phyloP scores from a whole-genome alignment of 139 green algal species.

The Spirogloea muscicola region DNA sequence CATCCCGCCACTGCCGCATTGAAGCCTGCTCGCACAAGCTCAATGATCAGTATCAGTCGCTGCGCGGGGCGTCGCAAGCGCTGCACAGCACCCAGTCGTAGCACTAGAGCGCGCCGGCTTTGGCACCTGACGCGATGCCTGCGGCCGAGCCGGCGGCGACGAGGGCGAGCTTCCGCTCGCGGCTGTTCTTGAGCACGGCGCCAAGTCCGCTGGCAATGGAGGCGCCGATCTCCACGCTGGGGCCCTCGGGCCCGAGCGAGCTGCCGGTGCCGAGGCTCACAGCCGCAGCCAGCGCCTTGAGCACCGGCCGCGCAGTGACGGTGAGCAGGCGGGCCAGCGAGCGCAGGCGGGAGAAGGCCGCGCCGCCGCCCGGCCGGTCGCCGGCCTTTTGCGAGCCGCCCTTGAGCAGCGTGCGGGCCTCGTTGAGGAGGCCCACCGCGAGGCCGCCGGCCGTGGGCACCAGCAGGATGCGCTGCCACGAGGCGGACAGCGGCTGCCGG shows the following conservation, averaged over 20 bases:
- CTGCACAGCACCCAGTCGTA: neutral
- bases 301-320: conserved; percentile 1
- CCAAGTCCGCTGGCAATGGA: conserved; percentile 63
- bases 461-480: conserved; percentile 32
- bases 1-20: conserved; percentile 86
- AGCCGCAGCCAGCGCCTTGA: conserved; percentile 59
- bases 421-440: conserved; percentile 28
- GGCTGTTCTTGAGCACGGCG: conserved; percentile 48
- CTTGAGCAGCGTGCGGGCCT: neutral
- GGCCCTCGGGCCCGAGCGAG: conserved; percentile 86
- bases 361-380: neutral
- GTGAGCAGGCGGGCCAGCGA: neutral
- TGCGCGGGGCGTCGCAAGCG: neutral
- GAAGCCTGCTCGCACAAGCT: conserved; percentile 82
- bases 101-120: neutral
- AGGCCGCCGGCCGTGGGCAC: conserved; percentile 33
- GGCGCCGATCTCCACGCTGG: conserved; percentile 87
- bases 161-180: conserved; percentile 62
- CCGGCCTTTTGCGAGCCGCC: too few relatives aligned
- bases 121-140: conserved; percentile 51
- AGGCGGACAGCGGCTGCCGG: conserved; percentile 11
- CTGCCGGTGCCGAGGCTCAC: conserved; percentile 77
- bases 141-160: conserved; percentile 83
- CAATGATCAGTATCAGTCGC: too few relatives aligned
- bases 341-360: neutral